Evolutionary conservation across 306 rosid species (phyloP).

Genomic region (Glycyrrhiza uralensis): DNA sequence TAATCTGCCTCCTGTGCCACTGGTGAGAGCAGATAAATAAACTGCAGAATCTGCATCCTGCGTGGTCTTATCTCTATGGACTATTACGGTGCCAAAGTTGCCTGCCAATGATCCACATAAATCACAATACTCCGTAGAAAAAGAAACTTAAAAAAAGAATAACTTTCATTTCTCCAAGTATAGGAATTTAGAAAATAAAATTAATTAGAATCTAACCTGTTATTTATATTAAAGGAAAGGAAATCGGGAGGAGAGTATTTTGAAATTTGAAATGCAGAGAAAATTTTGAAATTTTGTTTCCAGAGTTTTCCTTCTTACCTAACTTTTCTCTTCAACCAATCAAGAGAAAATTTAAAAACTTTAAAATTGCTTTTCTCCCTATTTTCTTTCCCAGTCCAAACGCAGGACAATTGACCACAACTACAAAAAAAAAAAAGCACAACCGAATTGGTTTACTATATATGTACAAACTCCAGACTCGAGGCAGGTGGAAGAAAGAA

Average conservation of each 20-base stretch:
- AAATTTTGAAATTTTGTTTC: not conserved
- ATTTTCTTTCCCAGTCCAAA: not conserved
- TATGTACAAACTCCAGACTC: no score
- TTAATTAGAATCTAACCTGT: not conserved
- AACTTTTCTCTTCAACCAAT: slow-evolving; percentile 15
- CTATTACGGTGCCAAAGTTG: slow-evolving; percentile 70
- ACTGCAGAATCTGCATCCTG: slow-evolving; percentile 38
- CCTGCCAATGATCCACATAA: slow-evolving; percentile 46
- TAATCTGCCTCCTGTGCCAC: slow-evolving; percentile 37
- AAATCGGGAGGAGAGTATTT: not conserved
- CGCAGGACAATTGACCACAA: not conserved
- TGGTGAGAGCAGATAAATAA: slow-evolving; percentile 35
- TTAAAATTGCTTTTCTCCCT: not conserved
- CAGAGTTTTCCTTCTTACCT: not conserved
- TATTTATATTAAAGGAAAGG: not conserved
- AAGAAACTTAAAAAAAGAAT: not conserved
- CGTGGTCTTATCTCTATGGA: slow-evolving; percentile 58
- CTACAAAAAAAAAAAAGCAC: no score
- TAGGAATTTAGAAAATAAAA: slow-evolving; percentile 5
- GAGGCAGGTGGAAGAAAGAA: no score
- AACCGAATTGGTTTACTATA: no score
- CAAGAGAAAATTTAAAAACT: not conserved
- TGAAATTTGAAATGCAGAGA: not conserved
- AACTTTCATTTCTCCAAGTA: not conserved
- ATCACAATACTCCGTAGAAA: not conserved